Percentiles rank a stretch among this genome's conserved stretches.
phyloP scores from a whole-genome alignment of 495 filamentous ascomycete species.

The Hamigera avellanea region DNA sequence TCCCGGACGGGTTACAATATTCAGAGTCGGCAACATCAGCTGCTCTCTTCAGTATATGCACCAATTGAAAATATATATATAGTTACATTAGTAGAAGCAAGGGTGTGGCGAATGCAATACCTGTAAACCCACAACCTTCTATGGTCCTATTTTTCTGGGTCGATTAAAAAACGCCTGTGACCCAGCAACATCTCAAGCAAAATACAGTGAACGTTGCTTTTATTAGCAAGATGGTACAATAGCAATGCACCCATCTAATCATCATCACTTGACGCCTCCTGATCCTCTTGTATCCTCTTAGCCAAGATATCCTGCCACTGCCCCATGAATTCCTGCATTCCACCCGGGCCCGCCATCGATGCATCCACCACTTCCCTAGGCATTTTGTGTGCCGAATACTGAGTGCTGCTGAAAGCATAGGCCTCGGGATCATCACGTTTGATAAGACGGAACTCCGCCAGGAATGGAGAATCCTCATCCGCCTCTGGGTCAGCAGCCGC shows the following conservation, averaged over 20 bases:
- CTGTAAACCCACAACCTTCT: too few relatives aligned
- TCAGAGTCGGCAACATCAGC: too few relatives aligned
- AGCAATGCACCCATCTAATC: conserved; percentile 17
- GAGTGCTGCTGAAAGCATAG: conserved; percentile 70
- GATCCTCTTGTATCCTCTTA: conserved; percentile 39
- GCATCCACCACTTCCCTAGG: conserved; percentile 93
- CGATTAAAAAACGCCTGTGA: too few relatives aligned
- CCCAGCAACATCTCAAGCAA: too few relatives aligned
- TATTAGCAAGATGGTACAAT: not conserved
- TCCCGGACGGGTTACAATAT: too few relatives aligned
- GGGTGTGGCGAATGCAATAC: too few relatives aligned
- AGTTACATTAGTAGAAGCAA: too few relatives aligned
- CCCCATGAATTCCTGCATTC: conserved; percentile 78
- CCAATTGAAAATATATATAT: too few relatives aligned
- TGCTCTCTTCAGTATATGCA: too few relatives aligned
- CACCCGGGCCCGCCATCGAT: conserved; percentile 47
- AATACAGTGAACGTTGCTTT: not conserved
- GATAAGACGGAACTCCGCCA: conserved; percentile 72
- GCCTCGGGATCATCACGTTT: conserved; percentile 75
- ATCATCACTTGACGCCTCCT: conserved; percentile 30
- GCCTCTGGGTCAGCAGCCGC: conserved; percentile 4
- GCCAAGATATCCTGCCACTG: conserved; percentile 75
- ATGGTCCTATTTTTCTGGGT: too few relatives aligned
- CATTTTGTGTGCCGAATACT: conserved; percentile 92
- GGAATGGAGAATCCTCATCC: conserved; percentile 35